A percentile compares a stretch with the other conserved stretches of the same genome.
These are phyloP conservation scores for Oryza australiensis DNA, from an alignment of 176 grass and related monocot species.

Conservation along the genomic window DNA sequence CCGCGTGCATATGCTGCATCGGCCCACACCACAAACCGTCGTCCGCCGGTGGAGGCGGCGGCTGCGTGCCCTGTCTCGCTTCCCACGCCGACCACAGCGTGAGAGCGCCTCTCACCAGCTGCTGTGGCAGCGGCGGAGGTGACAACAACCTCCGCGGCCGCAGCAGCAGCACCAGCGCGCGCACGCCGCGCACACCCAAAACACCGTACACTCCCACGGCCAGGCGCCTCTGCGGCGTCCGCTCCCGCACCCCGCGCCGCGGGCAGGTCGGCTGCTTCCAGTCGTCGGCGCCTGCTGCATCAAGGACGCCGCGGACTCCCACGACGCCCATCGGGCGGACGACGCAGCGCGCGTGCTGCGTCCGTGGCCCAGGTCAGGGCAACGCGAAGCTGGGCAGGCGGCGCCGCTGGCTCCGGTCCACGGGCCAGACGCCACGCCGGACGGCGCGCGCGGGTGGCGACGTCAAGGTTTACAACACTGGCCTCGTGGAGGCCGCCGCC, in stretches of 20 bases:
- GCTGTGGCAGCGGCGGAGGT: constrained; percentile 32
- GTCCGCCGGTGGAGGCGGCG: background rate
- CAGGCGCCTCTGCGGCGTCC: constrained; percentile 51
- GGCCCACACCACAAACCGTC: constrained; percentile 57
- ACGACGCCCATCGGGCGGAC: constrained; percentile 34
- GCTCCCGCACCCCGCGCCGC: constrained; percentile 43
- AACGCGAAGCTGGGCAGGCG: constrained; percentile 39
- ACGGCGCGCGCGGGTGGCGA: constrained; percentile 20
- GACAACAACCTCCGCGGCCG: background rate
- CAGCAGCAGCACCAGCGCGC: background rate
- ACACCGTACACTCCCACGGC: constrained; percentile 55
- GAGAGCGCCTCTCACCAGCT: constrained; percentile 35
- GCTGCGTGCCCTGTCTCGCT: constrained; percentile 7
- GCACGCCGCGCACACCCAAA: constrained; percentile 40
- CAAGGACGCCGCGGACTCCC: constrained; percentile 39
- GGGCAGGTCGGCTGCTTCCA: constrained; percentile 38
- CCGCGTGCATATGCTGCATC: constrained; percentile 79
- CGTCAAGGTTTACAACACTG: constrained; percentile 47
- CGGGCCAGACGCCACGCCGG: constrained; percentile 30
- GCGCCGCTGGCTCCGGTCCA: constrained; percentile 46
- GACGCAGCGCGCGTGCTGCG: constrained; percentile 45
- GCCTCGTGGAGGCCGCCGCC: background rate
- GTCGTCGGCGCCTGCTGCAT: background rate
- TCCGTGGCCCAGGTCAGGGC: constrained; percentile 2
- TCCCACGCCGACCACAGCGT: constrained; percentile 37